A percentile compares a stretch with the other conserved stretches of the same genome.
Evolutionary conservation across 768 basidiomycete species (phyloP).

Genomic region (Mycena olivaceomarginata): DNA sequence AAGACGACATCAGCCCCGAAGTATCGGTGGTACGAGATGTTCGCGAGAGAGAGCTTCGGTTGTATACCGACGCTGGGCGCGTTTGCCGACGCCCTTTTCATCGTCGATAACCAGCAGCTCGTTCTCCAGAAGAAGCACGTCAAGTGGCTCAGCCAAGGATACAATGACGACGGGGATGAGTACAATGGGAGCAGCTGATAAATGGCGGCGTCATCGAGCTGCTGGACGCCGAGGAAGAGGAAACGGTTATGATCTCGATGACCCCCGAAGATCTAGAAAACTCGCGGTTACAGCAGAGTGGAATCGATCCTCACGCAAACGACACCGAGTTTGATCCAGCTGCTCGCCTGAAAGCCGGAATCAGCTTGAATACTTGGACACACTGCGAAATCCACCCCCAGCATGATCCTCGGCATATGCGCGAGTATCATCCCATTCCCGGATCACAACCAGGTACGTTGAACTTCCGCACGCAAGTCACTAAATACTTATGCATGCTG

Average conservation of each 20-base stretch:
- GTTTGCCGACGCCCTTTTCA: conserved; percentile 98
- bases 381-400: conserved; percentile 99
- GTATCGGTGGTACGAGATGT: conserved; percentile 99
- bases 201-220: conserved; percentile 94
- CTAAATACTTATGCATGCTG: conserved; percentile 33
- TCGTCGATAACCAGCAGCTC: conserved; percentile 94
- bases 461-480: background rate
- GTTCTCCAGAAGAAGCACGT: conserved; percentile 91
- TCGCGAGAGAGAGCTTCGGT: conserved; percentile 93
- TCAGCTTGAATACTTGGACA: conserved; percentile 94
- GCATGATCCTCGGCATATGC: conserved; percentile 99
- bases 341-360: conserved; percentile 88
- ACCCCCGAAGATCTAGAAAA: conserved; percentile 96
- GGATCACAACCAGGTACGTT: conserved; percentile 96
- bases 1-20: conserved; percentile 96
- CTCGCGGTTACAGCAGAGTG: conserved; percentile 80
- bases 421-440: conserved; percentile 99
- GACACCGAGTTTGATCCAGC: conserved; percentile 90
- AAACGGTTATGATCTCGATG: conserved; percentile 99
- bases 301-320: conserved; percentile 74
- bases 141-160: conserved; percentile 78
- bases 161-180: conserved; percentile 76
- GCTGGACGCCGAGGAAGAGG: conserved; percentile 98
- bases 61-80: conserved; percentile 98
- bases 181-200: conserved; percentile 91